Conservation (phyloP, 1,139 yeast species). For the Geotrichum candidum region DNA sequence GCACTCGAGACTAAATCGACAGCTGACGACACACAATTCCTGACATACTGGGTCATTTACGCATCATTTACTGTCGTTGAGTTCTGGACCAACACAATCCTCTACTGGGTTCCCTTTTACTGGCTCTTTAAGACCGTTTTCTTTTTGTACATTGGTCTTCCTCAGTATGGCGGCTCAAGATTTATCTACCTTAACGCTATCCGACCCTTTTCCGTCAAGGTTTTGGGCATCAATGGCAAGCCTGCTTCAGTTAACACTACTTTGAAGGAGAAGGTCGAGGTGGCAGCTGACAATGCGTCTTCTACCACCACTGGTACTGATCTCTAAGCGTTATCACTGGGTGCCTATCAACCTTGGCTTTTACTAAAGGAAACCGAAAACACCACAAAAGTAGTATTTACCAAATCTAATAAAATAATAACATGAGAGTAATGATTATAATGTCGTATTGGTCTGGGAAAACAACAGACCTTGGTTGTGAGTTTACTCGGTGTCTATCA, state of each 20-base stretch:
- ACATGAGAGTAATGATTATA: too few species aligned
- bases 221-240: conserved; percentile 34
- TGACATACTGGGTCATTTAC: conserved; percentile 96
- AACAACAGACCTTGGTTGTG: too few species aligned
- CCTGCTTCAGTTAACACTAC: conserved; percentile 24
- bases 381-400: too few species aligned
- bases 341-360: too few species aligned
- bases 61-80: conserved; percentile 86
- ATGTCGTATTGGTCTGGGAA: too few species aligned
- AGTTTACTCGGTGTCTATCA: too few species aligned
- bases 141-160: conserved; percentile 83
- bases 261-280: conserved; percentile 33
- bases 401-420: too few species aligned
- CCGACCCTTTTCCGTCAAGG: conserved; percentile 66
- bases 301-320: neutral
- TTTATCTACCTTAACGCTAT: conserved; percentile 58
- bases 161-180: conserved; percentile 80
- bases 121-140: conserved; percentile 87
- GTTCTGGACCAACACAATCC: conserved; percentile 89
- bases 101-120: conserved; percentile 94
- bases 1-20: conserved; percentile 70
- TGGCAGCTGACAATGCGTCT: conserved; percentile 28
- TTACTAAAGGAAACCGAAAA: too few species aligned
- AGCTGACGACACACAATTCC: conserved; percentile 75
- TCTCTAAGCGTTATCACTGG: too few species aligned